phyloP scores from a whole-genome alignment of 2,329 filamentous ascomycete species.

The Onygenales sp. region DNA sequence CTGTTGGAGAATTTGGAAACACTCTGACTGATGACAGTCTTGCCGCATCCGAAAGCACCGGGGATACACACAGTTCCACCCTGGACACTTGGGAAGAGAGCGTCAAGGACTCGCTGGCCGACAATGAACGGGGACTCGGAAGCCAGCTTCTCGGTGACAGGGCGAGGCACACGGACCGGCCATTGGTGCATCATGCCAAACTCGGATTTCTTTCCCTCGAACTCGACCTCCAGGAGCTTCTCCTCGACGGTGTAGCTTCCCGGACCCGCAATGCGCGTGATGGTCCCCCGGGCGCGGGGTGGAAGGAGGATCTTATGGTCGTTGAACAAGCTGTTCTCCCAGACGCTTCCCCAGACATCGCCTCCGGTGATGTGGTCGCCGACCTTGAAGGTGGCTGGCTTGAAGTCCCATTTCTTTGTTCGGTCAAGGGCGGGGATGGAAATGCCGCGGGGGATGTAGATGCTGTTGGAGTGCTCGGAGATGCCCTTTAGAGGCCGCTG shows the following conservation, averaged over 20 bases:
- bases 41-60: slow-evolving; percentile 95
- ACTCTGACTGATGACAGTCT: slow-evolving; percentile 97
- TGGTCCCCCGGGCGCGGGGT: slow-evolving; percentile 79
- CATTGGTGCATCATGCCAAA: slow-evolving; percentile 98
- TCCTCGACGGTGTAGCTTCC: slow-evolving; percentile 90
- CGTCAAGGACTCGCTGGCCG: slow-evolving; percentile 91
- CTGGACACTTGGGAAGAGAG: slow-evolving; percentile 91
- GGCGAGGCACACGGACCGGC: slow-evolving; percentile 93
- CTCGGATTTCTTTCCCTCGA: slow-evolving; percentile 89
- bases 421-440: slow-evolving; percentile 79
- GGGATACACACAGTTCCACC: slow-evolving; percentile 97
- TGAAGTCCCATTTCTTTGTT: slow-evolving; percentile 93
- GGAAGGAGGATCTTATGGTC: slow-evolving; percentile 91
- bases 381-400: slow-evolving; percentile 72
- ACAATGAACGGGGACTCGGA: slow-evolving; percentile 89
- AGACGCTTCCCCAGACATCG: slow-evolving; percentile 90
- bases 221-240: slow-evolving; percentile 91
- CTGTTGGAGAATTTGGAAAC: slow-evolving; percentile 99
- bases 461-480: slow-evolving; percentile 65
- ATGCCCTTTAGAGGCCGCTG: slow-evolving; percentile 89
- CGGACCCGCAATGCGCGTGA: slow-evolving; percentile 81
- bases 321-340: slow-evolving; percentile 89
- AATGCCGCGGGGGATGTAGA: slow-evolving; percentile 97
- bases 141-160: slow-evolving; percentile 81
- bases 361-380: slow-evolving; percentile 95